A percentile compares a stretch with the other conserved stretches of the same genome.
Evolutionary conservation across 1,284 basidiomycete genomes (phyloP).

Genomic region (Spongispora temasekensis): DNA sequence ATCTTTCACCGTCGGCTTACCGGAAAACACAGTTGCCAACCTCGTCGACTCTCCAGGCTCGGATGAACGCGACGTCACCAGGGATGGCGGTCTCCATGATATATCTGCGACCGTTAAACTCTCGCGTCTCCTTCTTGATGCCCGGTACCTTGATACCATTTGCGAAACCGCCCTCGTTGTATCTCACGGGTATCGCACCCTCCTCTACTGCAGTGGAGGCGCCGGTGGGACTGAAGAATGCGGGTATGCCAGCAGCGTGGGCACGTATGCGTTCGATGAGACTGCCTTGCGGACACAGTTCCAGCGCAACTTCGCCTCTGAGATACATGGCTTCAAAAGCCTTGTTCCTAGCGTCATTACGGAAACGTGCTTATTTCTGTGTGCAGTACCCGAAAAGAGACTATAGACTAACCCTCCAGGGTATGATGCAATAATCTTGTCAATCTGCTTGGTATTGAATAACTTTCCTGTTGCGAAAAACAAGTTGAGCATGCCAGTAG

Average conservation of each 20-base stretch:
- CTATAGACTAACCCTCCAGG: conserved; percentile 67
- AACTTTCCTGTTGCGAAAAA: conserved; percentile 78
- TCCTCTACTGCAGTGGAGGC: conserved; percentile 86
- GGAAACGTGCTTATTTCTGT: not conserved
- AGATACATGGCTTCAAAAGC: conserved; percentile 79
- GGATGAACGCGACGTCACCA: conserved; percentile 87
- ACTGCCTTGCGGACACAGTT: conserved; percentile 90
- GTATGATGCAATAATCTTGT: conserved; percentile 87
- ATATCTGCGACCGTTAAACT: conserved; percentile 83
- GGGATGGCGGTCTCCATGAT: conserved; percentile 86
- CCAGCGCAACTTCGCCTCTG: conserved; percentile 78
- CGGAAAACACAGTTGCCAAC: conserved; percentile 85
- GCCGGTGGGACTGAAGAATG: conserved; percentile 95
- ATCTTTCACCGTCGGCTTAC: conserved; percentile 38
- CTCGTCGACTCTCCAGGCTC: conserved; percentile 96
- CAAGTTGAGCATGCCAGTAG: conserved; percentile 7
- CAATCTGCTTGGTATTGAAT: conserved; percentile 75
- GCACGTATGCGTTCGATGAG: conserved; percentile 91
- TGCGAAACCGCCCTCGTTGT: conserved; percentile 66
- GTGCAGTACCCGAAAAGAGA: not conserved
- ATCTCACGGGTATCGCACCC: conserved; percentile 74
- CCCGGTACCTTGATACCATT: conserved; percentile 71
- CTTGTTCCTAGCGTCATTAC: conserved; percentile 59
- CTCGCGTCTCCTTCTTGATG: conserved; percentile 76
- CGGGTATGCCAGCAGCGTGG: conserved; percentile 93